Evolutionary conservation across 148 eudicot genomes (phyloP), one percentile per base, ranked within the genome.

Genomic region (Bassia scoparia): DNA sequence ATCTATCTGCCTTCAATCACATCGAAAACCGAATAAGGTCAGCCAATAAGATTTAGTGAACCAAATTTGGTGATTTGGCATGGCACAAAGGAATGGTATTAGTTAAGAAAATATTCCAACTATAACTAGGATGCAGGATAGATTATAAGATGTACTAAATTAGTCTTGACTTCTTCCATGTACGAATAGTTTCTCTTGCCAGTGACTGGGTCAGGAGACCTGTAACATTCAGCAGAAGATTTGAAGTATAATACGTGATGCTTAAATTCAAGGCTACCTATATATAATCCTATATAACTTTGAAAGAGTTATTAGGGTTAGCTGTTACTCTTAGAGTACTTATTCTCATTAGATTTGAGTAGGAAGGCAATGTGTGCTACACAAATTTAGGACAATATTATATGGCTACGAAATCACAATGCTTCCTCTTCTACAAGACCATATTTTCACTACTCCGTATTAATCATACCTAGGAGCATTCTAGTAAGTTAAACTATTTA

Each of bases 201-300:
- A 5, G 86, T 82, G 58, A 84, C 74, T 0, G 87, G 89, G 30
- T 81, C 68, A 3, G 85, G 86, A 27, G 69, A 77, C 2, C 96
- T 75, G 65, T 90, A 90, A 67, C 92, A 88, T 68, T 88, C 96
- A 0, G 96, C 84, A 88, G 78, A 30, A 90, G 86, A 37, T 71
- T 76, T 4, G 92, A 86, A 43, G 96, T 78, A 23, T 86, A 87
- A 21, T 81, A 54, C 1, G 96, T 88, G 52, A 90, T 81, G 10
- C n/a, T n/a, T n/a, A n/a, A n/a, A n/a, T n/a, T n/a, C n/a, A n/a
- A n/a, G n/a, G n/a, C n/a, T n/a, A n/a, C n/a, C n/a, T n/a, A n/a
- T n/a, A n/a, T n/a, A n/a, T n/a, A n/a, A n/a, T n/a, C n/a, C n/a
- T n/a, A n/a, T n/a, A n/a, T n/a, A n/a, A n/a, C n/a, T n/a, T n/a